Percentiles rank a stretch among this genome's conserved stretches.
phyloP scores from a whole-genome alignment of 495 filamentous ascomycete genomes.

The Bacidia rubella region DNA sequence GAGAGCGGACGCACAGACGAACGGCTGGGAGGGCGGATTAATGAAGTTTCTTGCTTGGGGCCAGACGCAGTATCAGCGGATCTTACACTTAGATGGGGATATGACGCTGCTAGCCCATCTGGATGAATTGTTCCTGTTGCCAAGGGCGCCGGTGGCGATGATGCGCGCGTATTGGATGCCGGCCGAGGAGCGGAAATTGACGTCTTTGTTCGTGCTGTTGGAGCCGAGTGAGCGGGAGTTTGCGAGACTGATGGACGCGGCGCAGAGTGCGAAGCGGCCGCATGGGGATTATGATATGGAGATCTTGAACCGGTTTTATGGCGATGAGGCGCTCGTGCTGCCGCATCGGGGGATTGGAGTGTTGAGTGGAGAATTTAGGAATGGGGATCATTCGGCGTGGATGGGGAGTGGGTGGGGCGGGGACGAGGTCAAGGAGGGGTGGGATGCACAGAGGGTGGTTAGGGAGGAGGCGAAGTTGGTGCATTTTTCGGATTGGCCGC shows the following conservation, averaged over 20 bases:
- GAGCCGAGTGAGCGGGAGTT: slow-evolving; percentile 45
- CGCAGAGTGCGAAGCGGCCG: slow-evolving; percentile 11
- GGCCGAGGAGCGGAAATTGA: slow-evolving; percentile 29
- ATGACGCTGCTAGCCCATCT: slow-evolving; percentile 44
- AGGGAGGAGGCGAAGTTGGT: slow-evolving; percentile 55
- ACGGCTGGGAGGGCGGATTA: slow-evolving; percentile 48
- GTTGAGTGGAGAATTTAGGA: slow-evolving; percentile 57
- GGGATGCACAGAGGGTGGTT: slow-evolving; percentile 51
- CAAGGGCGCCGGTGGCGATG: slow-evolving; percentile 44
- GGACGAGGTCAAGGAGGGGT: slow-evolving; percentile 35
- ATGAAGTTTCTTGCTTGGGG: slow-evolving; percentile 62
- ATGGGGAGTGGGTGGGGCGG: slow-evolving; percentile 39
- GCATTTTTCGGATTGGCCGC: slow-evolving; percentile 71
- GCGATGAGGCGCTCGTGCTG: slow-evolving; percentile 51
- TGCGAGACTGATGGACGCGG: slow-evolving; percentile 34
- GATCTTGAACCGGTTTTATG: slow-evolving; percentile 58
- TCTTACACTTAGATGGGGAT: slow-evolving; percentile 59
- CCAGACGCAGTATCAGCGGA: slow-evolving; percentile 50
- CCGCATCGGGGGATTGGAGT: slow-evolving; percentile 64
- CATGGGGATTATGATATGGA: slow-evolving; percentile 52
- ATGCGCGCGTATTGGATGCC: slow-evolving; percentile 54
- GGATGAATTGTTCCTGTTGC: slow-evolving; percentile 67
- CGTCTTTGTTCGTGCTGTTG: slow-evolving; percentile 51
- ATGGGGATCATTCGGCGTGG: slow-evolving; percentile 42
- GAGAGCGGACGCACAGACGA: neutral